A percentile compares a stretch with the other conserved stretches of the same genome.
These are phyloP conservation scores for Oropetium thomaeum DNA, from an alignment of 176 grass and related monocot genomes.

Conservation along the genomic window DNA sequence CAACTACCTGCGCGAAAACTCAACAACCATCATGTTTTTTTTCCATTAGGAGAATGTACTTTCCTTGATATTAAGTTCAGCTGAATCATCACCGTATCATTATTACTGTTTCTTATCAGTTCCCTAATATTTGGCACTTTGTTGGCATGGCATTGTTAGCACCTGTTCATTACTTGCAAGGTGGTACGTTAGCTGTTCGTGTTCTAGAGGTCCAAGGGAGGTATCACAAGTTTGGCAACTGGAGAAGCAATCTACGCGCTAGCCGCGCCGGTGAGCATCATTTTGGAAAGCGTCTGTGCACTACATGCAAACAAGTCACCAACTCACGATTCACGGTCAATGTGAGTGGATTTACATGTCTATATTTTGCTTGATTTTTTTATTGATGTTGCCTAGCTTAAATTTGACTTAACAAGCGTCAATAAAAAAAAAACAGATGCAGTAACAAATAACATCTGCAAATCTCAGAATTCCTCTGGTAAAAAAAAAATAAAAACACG, in stretches of 20 bases:
- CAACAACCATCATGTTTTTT: background rate
- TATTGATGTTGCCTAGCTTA: no score
- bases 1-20: background rate
- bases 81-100: background rate
- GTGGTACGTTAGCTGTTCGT: background rate
- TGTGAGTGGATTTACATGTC: background rate
- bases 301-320: background rate
- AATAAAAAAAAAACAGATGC: no score
- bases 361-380: no score
- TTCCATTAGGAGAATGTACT: background rate
- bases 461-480: background rate
- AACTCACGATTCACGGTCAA: background rate
- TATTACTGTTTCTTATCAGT: no score
- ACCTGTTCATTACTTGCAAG: background rate
- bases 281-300: background rate
- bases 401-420: no score
- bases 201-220: slow-evolving; percentile 7
- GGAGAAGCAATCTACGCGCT: background rate
- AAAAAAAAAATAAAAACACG: slow-evolving; percentile 12
- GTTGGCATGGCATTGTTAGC: background rate
- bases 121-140: background rate
- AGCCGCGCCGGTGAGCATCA: background rate
- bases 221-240: background rate
- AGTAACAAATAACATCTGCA: background rate
- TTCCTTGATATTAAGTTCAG: background rate